Evolutionary conservation across 768 basidiomycete genomes (phyloP), one percentile per base, ranked within the genome.

Genomic region (Russula virescens): DNA sequence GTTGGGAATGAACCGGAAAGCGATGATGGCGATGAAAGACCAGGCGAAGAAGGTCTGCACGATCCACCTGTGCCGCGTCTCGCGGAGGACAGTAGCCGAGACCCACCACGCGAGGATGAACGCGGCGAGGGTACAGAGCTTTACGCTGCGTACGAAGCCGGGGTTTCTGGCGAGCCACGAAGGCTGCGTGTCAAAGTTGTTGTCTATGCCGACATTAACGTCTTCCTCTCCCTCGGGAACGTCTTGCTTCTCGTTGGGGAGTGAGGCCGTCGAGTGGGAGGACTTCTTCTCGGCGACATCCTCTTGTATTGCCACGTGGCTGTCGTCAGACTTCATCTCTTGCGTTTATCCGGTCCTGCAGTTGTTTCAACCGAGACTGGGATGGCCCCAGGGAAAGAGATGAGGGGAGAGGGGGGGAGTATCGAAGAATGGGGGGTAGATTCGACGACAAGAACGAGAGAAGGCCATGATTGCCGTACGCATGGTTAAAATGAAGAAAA

Each of bases 21-120:
- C 88, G 64, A 92, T 92, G 64, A 90, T 79, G 6, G 82, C 66
- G 66, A 93, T 77, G 76, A 93, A 91, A 58, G 83, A 83, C 91
- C 92, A 94, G 2, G 91, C 88, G 68, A 87, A 88, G 42, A 92
- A 46, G 0, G 89, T 88, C 73, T 91, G 89, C 10, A 88, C 86
- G 64, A 92, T 81, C 89, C 91, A 94, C 76, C 89, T 79, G 73
- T 83, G 85, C 55, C 91, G 83, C 3, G 91, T 92, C 6, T 79
- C 83, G 58, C 76, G 68, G 53, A 93, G 74, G 14, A 91, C 71
- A 0, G 83, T 91, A 10, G 91, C 75, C 63, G 86, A 87, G 40
- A 94, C 85, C 91, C 91, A 94, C 91, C 91, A 94, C 46, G 82
- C 91, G 47, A 92, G 76, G 66, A 94, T 89, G 54, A 86, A 71